These are phyloP conservation scores for Pichia insulana DNA, from an alignment of 805 yeast species.

Conservation along the genomic window DNA sequence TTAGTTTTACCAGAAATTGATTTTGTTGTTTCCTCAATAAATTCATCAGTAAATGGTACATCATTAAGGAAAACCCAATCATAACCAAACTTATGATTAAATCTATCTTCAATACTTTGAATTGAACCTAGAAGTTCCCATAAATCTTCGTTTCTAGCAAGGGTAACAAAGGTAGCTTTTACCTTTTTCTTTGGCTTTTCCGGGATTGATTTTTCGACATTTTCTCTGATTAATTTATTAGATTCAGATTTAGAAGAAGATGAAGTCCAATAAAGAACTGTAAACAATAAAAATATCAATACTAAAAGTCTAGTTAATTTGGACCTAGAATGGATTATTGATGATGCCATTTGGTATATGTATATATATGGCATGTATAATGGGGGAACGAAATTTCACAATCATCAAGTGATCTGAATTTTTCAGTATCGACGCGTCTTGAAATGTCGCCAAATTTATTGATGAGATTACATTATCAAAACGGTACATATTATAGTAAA, in stretches of 20 bases:
- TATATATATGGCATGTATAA: too few relatives aligned
- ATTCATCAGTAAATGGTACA: constrained; percentile 71
- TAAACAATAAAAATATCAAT: neutral
- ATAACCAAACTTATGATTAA: constrained; percentile 70
- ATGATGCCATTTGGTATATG: too few relatives aligned
- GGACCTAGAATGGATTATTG: neutral
- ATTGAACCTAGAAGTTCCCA: constrained; percentile 53
- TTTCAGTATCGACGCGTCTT: too few relatives aligned
- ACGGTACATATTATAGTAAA: neutral
- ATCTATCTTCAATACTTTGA: constrained; percentile 77
- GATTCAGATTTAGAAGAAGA: neutral
- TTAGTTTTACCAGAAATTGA: constrained; percentile 67
- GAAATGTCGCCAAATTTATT: too few relatives aligned
- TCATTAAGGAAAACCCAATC: constrained; percentile 96
- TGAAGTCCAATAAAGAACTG: neutral
- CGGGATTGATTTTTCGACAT: neutral
- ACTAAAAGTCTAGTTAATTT: too few relatives aligned
- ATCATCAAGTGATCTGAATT: too few relatives aligned
- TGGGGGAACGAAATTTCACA: too few relatives aligned
- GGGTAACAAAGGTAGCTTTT: constrained; percentile 44
- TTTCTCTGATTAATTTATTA: neutral
- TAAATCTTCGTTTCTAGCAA: constrained; percentile 66
- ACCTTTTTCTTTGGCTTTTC: constrained; percentile 2
- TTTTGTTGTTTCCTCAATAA: constrained; percentile 54
- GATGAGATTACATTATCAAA: too few relatives aligned